Evolutionary conservation across 495 filamentous ascomycete species (phyloP).

Genomic region (Aspergillus avenaceus): DNA sequence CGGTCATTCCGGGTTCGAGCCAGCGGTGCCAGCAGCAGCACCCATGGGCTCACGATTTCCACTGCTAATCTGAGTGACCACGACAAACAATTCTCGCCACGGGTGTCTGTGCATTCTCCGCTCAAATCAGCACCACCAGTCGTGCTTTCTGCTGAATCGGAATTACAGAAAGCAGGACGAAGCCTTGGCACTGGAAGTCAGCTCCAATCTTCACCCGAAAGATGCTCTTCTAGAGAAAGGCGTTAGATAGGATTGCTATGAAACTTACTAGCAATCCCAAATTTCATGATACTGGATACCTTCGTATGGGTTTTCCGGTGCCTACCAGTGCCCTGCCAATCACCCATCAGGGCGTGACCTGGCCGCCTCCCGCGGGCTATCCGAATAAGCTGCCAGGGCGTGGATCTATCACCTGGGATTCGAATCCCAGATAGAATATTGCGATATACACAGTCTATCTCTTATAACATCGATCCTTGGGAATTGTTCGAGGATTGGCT

Average conservation of each 20-base stretch:
- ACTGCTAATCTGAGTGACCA: slow-evolving; percentile 33
- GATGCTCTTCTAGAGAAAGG: slow-evolving; percentile 3
- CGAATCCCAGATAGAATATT: not conserved
- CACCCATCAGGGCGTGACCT: not conserved
- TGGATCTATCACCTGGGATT: not conserved
- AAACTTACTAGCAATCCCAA: not conserved
- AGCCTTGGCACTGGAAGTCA: slow-evolving; percentile 18
- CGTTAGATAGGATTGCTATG: slow-evolving; percentile 3
- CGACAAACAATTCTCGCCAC: slow-evolving; percentile 17
- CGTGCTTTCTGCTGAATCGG: slow-evolving; percentile 27
- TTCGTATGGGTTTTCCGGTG: slow-evolving; percentile 6
- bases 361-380: too few species aligned
- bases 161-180: slow-evolving; percentile 16
- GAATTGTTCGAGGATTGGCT: not conserved
- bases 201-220: slow-evolving; percentile 17
- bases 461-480: not conserved
- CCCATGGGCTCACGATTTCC: slow-evolving; percentile 28
- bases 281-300: not conserved
- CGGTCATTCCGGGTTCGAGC: slow-evolving; percentile 38
- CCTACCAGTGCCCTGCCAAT: not conserved
- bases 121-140: slow-evolving; percentile 33
- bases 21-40: slow-evolving; percentile 26
- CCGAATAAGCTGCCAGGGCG: not conserved
- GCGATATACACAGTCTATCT: not conserved
- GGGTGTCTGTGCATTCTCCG: slow-evolving; percentile 18